Base-by-base conservation (phyloP, 1,284 basidiomycete species). In the Ustilago esculenta region DNA sequence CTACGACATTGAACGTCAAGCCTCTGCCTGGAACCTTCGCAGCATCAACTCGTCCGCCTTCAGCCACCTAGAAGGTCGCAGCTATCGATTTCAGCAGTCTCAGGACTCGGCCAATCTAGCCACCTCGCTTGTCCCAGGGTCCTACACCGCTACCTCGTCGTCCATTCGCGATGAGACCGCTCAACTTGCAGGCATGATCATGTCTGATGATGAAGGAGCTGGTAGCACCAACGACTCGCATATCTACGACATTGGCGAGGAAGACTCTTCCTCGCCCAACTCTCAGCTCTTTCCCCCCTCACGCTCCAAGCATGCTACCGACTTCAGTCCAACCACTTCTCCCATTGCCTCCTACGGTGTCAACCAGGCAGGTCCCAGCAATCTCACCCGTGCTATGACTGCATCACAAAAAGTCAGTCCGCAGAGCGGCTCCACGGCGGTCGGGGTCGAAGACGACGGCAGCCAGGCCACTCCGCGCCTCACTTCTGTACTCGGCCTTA, bases 101-200 rank as follows among this genome's bases (percentile, higher is more conserved):
- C 57, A 72, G 21, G 73, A 75, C 37, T 10, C 52, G 8, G 27
- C 17, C 25, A 42, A 34, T 21, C 35, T 61, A 15, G 57, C 25
- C 30, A 56, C 48, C 11, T 56, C 71, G 2, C 23, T 73, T 15
- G 50, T 66, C 1, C 67, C 73, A 1, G 65, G 69, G 33, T 72
- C 75, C 5, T 81, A 77, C 55, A 77, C 79, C 6, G 80, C 79
- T 10, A 78, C 75, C 4, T 69, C 63, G 5, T 61, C 64, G 15
- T 71, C 70, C 4, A 80, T 81, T 29, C 69, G 80, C 7, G 77
- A 73, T 32, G 63, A 71, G 10, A 81, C 80, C 0, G 80, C 80
- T 10, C 76, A 75, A 23, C 67, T 81, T 1, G 80, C 78, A 2
- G 77, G 72, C 11, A 69, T 76, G 70, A 73, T 72, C 25, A 59